These are phyloP conservation scores for Exophiala oligosperma DNA, from an alignment of 2,329 filamentous ascomycete genomes.

Conservation along the genomic window DNA sequence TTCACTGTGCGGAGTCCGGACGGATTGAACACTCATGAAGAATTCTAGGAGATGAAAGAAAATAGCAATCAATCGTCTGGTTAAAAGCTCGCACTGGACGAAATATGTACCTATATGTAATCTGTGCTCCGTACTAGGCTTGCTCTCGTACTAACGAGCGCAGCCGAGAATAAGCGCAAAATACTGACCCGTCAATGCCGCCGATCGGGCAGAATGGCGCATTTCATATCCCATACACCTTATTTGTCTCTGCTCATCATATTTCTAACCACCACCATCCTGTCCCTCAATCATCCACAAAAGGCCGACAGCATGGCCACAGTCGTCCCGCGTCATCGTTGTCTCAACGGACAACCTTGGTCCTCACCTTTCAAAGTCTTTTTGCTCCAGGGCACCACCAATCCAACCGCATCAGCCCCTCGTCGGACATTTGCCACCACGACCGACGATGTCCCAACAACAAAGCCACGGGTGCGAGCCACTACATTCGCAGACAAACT, in stretches of 20 bases:
- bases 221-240: constrained; percentile 2
- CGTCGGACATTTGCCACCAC: constrained; percentile 46
- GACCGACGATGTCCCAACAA: constrained; percentile 38
- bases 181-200: background rate
- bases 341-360: constrained; percentile 27
- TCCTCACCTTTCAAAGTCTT: constrained; percentile 30
- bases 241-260: constrained; percentile 2
- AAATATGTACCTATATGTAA: no score
- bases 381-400: constrained; percentile 9
- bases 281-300: background rate
- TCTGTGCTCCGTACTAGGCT: no score
- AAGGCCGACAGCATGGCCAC: constrained; percentile 17
- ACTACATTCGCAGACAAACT: constrained; percentile 63
- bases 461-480: constrained; percentile 40
- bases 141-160: no score
- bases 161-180: no score
- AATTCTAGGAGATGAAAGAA: no score
- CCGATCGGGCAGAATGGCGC: background rate
- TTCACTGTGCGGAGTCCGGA: no score
- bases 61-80: no score
- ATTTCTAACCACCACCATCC: constrained; percentile 2
- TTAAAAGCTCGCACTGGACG: no score
- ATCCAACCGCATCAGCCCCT: constrained; percentile 3
- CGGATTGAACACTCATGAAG: no score
- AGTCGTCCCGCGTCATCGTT: constrained; percentile 22